Evolutionary conservation across 148 eudicot species (phyloP).

Genomic region (Amaranthus palmeri): DNA sequence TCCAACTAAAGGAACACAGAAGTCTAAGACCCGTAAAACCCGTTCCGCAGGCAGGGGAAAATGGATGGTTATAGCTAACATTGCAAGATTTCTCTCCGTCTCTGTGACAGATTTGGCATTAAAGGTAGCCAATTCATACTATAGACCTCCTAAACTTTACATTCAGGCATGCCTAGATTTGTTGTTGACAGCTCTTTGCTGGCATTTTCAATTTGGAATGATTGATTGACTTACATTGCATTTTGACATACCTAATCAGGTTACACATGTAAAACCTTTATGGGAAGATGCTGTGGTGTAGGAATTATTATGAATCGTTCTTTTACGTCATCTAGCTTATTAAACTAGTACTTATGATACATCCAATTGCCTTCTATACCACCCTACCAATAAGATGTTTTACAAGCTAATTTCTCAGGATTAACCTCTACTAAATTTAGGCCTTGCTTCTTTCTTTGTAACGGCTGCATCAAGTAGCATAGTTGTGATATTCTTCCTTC

Average conservation of each 20-base stretch:
- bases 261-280: not conserved
- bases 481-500: too few species aligned
- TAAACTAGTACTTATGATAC: too few species aligned
- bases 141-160: conserved; percentile 1
- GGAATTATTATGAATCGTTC: not conserved
- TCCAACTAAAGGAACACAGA: conserved; percentile 36
- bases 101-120: conserved; percentile 68
- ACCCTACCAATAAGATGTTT: too few species aligned
- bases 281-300: not conserved
- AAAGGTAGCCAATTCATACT: conserved; percentile 50
- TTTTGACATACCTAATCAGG: not conserved
- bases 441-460: too few species aligned
- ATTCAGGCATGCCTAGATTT: not conserved
- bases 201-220: not conserved
- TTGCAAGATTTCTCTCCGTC: conserved; percentile 88
- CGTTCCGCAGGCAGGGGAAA: conserved; percentile 75
- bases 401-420: too few species aligned
- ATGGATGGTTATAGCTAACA: conserved; percentile 84
- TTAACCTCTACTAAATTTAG: too few species aligned
- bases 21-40: conserved; percentile 50
- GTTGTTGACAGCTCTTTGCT: not conserved
- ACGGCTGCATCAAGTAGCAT: too few species aligned
- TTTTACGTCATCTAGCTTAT: too few species aligned
- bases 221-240: conserved; percentile 3
- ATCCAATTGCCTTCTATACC: too few species aligned